Conservation (phyloP, 2,329 filamentous ascomycete species). For the Penicillium aurantiogriseum region DNA sequence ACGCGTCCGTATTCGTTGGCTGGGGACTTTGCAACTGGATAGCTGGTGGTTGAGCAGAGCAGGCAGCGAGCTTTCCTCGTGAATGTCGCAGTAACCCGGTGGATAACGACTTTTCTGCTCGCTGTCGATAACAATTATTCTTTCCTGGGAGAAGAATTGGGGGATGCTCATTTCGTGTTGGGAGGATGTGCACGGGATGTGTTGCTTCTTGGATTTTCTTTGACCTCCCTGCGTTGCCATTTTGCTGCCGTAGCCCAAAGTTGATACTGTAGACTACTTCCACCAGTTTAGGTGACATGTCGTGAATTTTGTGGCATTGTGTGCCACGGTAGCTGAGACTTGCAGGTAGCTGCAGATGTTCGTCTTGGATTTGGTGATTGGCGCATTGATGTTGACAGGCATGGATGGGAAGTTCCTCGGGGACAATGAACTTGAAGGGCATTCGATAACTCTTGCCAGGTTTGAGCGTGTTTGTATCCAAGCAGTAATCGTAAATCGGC, state of each 20-base stretch:
- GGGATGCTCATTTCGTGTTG: constrained; percentile 9
- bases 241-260: constrained; percentile 1
- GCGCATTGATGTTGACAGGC: constrained; percentile 14
- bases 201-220: constrained; percentile 7
- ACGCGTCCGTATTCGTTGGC: background rate
- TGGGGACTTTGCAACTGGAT: constrained; percentile 3
- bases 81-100: constrained; percentile 5
- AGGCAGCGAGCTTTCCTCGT: constrained; percentile 4
- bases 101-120: background rate
- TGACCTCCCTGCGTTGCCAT: background rate
- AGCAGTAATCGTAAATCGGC: background rate
- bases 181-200: constrained; percentile 12
- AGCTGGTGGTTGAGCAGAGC: constrained; percentile 4
- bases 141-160: constrained; percentile 6
- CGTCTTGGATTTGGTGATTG: constrained; percentile 12
- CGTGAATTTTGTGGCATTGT: background rate
- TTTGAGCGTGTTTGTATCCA: background rate
- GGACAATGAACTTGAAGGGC: constrained; percentile 18
- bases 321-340: no score
- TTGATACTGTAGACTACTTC: constrained; percentile 10
- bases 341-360: constrained; percentile 10
- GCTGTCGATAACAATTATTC: constrained; percentile 9
- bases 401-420: constrained; percentile 15
- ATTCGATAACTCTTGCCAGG: constrained; percentile 1
- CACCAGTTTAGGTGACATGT: constrained; percentile 9